Evolutionary conservation across 495 filamentous ascomycete species (phyloP).

Genomic region (Aspergillus bertholletiae): DNA sequence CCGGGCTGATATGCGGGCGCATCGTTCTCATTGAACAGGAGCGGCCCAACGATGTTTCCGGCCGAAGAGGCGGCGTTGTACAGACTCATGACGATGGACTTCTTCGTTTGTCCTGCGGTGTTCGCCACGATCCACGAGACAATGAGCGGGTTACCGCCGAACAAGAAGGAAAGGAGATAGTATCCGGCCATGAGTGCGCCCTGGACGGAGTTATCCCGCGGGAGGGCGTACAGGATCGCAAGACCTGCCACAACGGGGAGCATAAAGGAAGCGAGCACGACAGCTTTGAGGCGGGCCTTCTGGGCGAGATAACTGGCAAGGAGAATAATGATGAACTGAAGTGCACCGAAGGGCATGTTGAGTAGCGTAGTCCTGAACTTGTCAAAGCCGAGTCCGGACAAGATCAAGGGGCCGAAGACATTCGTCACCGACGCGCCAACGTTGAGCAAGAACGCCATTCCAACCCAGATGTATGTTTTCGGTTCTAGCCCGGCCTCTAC

Average conservation of each 20-base stretch:
- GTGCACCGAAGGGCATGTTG: constrained; percentile 48
- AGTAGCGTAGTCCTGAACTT: constrained; percentile 50
- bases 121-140: constrained; percentile 51
- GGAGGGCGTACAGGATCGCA: constrained; percentile 50
- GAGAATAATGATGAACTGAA: constrained; percentile 44
- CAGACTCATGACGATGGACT: constrained; percentile 49
- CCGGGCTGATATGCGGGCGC: constrained; percentile 53
- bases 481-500: constrained; percentile 43
- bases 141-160: constrained; percentile 48
- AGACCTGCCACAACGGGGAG: constrained; percentile 56
- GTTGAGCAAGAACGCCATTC: constrained; percentile 56
- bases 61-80: constrained; percentile 42
- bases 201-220: constrained; percentile 34
- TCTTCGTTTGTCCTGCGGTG: constrained; percentile 49
- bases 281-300: constrained; percentile 48
- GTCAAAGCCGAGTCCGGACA: constrained; percentile 57
- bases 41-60: constrained; percentile 47
- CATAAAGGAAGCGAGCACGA: constrained; percentile 43
- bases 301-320: constrained; percentile 44
- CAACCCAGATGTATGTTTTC: constrained; percentile 48
- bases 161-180: constrained; percentile 60
- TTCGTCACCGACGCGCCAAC: constrained; percentile 59
- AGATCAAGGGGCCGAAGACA: constrained; percentile 57
- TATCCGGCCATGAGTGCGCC: constrained; percentile 52
- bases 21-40: constrained; percentile 40